Evolutionary conservation across 169 alveolate genomes (phyloP).

Genomic region (Plasmodium billcollinsi): DNA sequence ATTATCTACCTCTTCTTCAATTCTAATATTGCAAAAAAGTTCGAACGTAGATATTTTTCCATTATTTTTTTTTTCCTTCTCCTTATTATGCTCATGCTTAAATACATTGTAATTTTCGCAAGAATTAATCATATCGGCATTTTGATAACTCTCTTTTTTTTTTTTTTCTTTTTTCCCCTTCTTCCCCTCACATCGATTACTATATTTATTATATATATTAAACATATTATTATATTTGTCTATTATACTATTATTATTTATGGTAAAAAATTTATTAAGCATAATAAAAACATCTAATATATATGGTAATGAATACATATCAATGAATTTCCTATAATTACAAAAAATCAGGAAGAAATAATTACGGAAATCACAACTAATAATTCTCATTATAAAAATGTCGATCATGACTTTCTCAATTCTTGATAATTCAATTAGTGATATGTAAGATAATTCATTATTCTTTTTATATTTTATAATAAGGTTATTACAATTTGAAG

Average conservation of each 20-base stretch:
- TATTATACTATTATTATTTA: conserved; percentile 21
- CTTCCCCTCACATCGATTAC: background rate
- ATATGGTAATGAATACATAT: conserved; percentile 75
- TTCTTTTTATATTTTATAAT: conserved; percentile 29
- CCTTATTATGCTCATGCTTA: no score
- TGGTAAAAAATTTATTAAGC: conserved; percentile 20
- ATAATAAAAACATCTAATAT: conserved; percentile 48
- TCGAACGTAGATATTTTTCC: no score
- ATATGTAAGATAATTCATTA: conserved; percentile 19
- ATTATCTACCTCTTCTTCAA: background rate
- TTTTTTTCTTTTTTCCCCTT: no score
- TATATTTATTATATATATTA: background rate
- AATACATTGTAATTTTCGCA: no score
- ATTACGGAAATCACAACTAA: conserved; percentile 71
- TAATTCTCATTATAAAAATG: conserved; percentile 45
- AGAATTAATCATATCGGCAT: no score
- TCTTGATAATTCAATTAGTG: conserved; percentile 46
- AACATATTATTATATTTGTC: background rate
- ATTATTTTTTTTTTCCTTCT: background rate
- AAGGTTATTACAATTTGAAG: background rate
- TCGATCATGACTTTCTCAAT: conserved; percentile 64
- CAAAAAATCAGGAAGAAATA: conserved; percentile 51
- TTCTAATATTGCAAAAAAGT: background rate
- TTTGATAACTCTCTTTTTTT: no score
- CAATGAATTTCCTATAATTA: conserved; percentile 68